Conservation (phyloP, 306 rosid genomes). For the Quercus wislizeni region DNA sequence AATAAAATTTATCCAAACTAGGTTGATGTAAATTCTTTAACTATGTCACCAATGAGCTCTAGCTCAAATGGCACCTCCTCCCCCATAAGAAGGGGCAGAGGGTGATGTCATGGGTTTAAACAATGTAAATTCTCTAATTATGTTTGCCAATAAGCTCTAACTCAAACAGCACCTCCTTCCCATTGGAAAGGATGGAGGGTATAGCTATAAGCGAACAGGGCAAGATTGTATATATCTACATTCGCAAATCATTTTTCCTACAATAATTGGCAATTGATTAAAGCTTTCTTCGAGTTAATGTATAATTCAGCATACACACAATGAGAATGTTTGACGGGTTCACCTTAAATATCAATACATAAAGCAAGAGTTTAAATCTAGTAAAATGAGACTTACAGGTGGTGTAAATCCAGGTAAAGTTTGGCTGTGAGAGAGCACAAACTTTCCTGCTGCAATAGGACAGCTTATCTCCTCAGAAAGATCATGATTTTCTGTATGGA, state of each 20-base stretch:
- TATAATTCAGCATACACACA: not conserved
- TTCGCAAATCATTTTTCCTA: not conserved
- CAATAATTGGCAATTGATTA: not conserved
- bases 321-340: not conserved
- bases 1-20: not conserved
- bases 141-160: too few relatives aligned
- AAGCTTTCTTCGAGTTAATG: too few relatives aligned
- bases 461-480: constrained; percentile 57
- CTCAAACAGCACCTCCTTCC: too few relatives aligned
- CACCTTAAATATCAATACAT: not conserved
- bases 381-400: constrained; percentile 59
- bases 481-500: constrained; percentile 58
- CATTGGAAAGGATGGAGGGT: too few relatives aligned
- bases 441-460: constrained; percentile 60
- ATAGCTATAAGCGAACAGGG: not conserved
- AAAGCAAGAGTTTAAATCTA: constrained; percentile 1
- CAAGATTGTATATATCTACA: not conserved
- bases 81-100: too few relatives aligned
- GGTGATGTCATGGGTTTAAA: too few relatives aligned
- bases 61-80: too few relatives aligned
- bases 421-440: constrained; percentile 72
- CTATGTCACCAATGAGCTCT: not conserved
- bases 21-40: not conserved
- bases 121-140: too few relatives aligned
- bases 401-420: constrained; percentile 68